Conservation (phyloP, 305 asterid species). For the Striga hermonthica region DNA sequence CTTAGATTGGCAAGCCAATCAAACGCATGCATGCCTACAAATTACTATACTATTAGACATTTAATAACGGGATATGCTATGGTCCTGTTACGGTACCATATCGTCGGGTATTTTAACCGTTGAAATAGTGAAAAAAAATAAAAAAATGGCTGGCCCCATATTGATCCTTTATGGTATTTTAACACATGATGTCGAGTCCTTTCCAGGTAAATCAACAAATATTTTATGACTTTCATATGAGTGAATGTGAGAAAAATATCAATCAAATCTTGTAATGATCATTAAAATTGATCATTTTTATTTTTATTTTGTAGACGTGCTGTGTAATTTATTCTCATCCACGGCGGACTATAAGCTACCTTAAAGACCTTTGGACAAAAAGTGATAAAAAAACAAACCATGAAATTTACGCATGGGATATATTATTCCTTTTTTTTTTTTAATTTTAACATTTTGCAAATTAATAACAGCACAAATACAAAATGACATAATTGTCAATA, state of each 20-base stretch:
- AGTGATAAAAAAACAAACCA: not conserved
- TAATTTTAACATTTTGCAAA: too few species aligned
- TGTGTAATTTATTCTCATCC: not conserved
- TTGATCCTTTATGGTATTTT: not conserved
- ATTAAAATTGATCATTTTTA: not conserved
- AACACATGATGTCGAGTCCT: not conserved
- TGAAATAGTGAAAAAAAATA: too few species aligned
- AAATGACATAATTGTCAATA: too few species aligned
- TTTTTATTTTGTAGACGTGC: constrained; percentile 11
- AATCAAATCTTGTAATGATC: constrained; percentile 9
- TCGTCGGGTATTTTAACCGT: too few species aligned
- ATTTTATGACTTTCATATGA: not conserved
- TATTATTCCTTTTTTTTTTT: not conserved
- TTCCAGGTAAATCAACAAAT: not conserved
- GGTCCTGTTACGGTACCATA: too few species aligned
- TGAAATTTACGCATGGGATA: not conserved
- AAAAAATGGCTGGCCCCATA: not conserved
- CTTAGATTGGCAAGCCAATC: too few species aligned
- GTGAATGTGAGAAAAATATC: constrained; percentile 7
- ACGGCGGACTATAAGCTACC: not conserved
- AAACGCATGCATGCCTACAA: too few species aligned
- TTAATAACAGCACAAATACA: too few species aligned
- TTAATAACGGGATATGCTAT: too few species aligned
- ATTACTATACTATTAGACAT: too few species aligned
- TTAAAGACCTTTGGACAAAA: not conserved